Base-by-base conservation (phyloP, 164 flowering plant species). In the Chimonanthus praecox region DNA sequence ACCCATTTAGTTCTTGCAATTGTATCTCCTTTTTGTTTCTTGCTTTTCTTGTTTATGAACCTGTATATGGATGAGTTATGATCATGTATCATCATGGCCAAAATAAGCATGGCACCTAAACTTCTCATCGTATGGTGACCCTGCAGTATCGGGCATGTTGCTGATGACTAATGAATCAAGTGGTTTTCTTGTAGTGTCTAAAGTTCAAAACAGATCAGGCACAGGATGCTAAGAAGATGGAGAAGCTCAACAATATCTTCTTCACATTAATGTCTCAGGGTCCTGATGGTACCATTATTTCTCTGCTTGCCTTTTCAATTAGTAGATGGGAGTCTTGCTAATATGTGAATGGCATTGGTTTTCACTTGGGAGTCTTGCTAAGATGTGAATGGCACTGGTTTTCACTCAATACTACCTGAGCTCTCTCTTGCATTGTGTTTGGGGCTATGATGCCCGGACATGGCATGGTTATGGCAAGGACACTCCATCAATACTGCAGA, bases 221-320 rank as follows among this genome's bases (percentile, higher is more conserved):
- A 64, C 99, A 95, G 74, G 99, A 95, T 78, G 97, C 92, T 9
- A 95, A 88, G 85, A 95, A 92, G 88, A 93, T 95, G 97, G 99
- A 95, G 85, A 93, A 92, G 80, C 88, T 95, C 60, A 95, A 93
- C 77, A 93, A 92, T 73, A 84, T 93, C 72, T 93, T 95, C 84
- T 95, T 95, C 69, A 82, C 93, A 60, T 79, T 95, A 79, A 95
- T 93, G 98, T 85, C 96, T 60, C 87, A 92, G 68, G 99, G 97
- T 67, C 99, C 98, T 78, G 97, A 92, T 80, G 98, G 99, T 95
- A 85, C 18, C 9, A 47, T 60, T 18, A 51, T 64, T 20, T 68
- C 60, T 69, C 2, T 5, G 11, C 72, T 47, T 48, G 1, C 6
- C 7, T 20, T 70, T 48, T 51, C 20, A n/a, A 54, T 6, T 3